These are phyloP conservation scores for Zoysia matrella DNA, from an alignment of 202 grass and related monocot genomes.

Conservation along the genomic window DNA sequence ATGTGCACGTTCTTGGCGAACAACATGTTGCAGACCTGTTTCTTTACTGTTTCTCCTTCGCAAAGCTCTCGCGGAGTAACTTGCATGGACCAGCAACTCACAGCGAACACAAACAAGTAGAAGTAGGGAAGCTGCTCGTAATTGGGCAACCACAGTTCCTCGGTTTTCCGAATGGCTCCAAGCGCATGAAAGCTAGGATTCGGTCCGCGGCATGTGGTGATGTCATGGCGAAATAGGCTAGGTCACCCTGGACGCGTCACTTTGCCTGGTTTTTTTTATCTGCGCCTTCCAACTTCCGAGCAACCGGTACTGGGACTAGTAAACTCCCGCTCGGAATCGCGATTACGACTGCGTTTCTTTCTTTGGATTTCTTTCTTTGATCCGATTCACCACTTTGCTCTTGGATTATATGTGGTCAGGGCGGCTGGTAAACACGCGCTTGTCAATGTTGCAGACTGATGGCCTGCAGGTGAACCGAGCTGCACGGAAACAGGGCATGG, in stretches of 20 bases:
- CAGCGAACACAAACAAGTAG: too few relatives aligned
- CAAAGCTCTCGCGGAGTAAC: too few relatives aligned
- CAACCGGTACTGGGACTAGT: constrained; percentile 11
- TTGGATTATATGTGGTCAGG: constrained; percentile 2
- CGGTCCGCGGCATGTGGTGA: constrained; percentile 12
- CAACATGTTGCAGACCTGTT: too few relatives aligned
- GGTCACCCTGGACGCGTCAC: constrained; percentile 8
- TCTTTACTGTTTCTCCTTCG: background rate
- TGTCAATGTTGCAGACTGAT: constrained; percentile 16
- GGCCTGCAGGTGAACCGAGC: constrained; percentile 27
- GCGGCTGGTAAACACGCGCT: constrained; percentile 16
- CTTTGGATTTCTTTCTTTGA: constrained; percentile 2
- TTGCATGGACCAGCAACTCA: too few relatives aligned
- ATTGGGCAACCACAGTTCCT: constrained; percentile 34
- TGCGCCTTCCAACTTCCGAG: constrained; percentile 8
- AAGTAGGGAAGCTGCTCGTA: background rate
- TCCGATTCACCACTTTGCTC: background rate
- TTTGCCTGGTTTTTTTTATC: too few relatives aligned
- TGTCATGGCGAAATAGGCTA: constrained; percentile 33
- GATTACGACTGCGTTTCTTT: constrained; percentile 31
- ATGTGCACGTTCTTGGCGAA: too few relatives aligned
- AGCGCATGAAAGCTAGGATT: constrained; percentile 36
- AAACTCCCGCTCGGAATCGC: constrained; percentile 17
- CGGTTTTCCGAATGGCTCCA: constrained; percentile 45
- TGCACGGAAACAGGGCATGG: background rate